These are phyloP conservation scores for Kluyveromyces starmeri DNA, from an alignment of 805 yeast species.

Conservation along the genomic window DNA sequence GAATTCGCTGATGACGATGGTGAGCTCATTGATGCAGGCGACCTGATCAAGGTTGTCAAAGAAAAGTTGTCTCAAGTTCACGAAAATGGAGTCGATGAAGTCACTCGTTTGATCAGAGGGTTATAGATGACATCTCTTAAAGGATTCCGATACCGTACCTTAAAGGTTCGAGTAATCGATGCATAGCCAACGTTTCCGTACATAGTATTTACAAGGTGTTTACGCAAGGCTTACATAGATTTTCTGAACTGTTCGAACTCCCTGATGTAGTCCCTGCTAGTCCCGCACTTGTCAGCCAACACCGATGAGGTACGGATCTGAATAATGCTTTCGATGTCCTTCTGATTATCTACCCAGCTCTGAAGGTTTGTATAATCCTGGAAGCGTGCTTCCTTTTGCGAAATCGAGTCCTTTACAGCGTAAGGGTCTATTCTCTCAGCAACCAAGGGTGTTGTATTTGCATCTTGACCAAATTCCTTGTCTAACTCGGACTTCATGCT, in stretches of 20 bases:
- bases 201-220: conserved; percentile 2
- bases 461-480: conserved; percentile 12
- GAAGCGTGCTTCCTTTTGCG: conserved; percentile 25
- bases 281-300: conserved; percentile 32
- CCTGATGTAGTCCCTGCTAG: conserved; percentile 19
- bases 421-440: conserved; percentile 42
- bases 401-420: conserved; percentile 33
- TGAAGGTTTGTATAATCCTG: conserved; percentile 23
- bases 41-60: conserved; percentile 47
- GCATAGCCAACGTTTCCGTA: neutral
- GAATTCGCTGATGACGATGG: conserved; percentile 87
- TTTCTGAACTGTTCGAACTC: conserved; percentile 13
- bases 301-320: conserved; percentile 29
- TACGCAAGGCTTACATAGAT: too few relatives aligned
- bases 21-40: conserved; percentile 54
- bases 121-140: conserved; percentile 32
- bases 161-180: conserved; percentile 1
- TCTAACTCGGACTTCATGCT: conserved; percentile 28
- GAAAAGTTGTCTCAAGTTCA: conserved; percentile 43
- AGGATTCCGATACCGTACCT: neutral
- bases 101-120: conserved; percentile 53
- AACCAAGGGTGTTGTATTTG: conserved; percentile 16
- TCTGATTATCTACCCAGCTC: conserved; percentile 34
- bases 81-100: conserved; percentile 50
- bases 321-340: conserved; percentile 34